Evolutionary conservation across 306 rosid species (phyloP), one percentile per base, ranked within the genome.

Genomic region (Trichosanthes truncata): DNA sequence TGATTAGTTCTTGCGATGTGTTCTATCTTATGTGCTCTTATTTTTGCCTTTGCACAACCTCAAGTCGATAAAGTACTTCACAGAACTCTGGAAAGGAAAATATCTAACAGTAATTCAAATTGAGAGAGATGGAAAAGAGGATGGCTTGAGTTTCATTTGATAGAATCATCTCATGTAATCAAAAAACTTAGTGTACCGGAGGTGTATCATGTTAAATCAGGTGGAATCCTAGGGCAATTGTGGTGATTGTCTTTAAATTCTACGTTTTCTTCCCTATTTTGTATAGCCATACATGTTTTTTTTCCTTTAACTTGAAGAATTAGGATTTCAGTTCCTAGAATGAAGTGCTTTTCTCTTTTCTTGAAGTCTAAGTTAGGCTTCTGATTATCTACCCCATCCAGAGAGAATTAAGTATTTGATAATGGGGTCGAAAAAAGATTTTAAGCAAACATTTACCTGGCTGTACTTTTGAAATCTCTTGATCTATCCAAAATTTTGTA

Each of bases 1-100:
- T 75, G 20, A 75, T 52, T 13, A 73, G 40, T 49, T 73, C 59
- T 71, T 71, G 56, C 43, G 12, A 14, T 71, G 61, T 73, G 78
- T 8, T 72, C 20, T 25, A 25, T 41, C 55, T 71, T 21, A 71
- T 71, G 35, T 8, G 52, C 46, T 69, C 51, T 71, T 23, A 43
- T 21, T 71, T 71, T 71, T 71, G 7, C 51, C 76, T 11, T 71
- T 43, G 10, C 76, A 43, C 53, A 21, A 13, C 51, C 17, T 69
- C 18, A 63, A 62, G 69, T 26, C 69, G n/a, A 26, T 62, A 36
- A 62, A 62, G 41, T 31, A 59, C 66, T 59, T 59, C 69, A 62
- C n/a, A 31, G 20, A 62, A 62, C 69, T 26, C 69, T 62, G 40
- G 41, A 31, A 26, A 13, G 40, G 69, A 49, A 3, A 49, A 49